Percentiles rank a stretch among this genome's conserved stretches.
Conservation (phyloP, 129 eudicot species). For the Mikania micrantha region DNA sequence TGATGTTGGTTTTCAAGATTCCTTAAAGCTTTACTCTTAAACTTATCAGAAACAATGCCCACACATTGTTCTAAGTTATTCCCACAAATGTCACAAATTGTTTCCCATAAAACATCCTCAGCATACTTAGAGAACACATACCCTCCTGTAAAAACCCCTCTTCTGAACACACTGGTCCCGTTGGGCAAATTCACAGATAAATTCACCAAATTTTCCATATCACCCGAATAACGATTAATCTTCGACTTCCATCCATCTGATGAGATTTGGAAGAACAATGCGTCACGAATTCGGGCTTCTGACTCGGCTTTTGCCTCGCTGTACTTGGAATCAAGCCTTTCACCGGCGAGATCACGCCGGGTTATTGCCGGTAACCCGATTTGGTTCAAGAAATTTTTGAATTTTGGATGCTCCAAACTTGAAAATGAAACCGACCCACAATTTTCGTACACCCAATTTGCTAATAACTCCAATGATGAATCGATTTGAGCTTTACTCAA, state of each 20-base stretch:
- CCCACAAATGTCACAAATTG: slow-evolving; percentile 67
- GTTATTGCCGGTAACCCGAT: slow-evolving; percentile 68
- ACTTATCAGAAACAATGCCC: slow-evolving; percentile 89
- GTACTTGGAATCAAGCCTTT: slow-evolving; percentile 64
- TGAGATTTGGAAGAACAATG: slow-evolving; percentile 79
- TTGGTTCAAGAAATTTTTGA: slow-evolving; percentile 63
- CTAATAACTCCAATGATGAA: slow-evolving; percentile 54
- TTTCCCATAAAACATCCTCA: slow-evolving; percentile 80
- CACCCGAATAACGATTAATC: slow-evolving; percentile 29
- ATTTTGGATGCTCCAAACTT: slow-evolving; percentile 79
- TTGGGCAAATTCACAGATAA: slow-evolving; percentile 80
- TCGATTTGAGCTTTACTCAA: slow-evolving; percentile 68
- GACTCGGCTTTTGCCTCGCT: slow-evolving; percentile 58
- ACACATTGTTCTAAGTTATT: slow-evolving; percentile 63
- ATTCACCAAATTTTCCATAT: slow-evolving; percentile 61
- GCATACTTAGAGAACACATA: slow-evolving; percentile 75
- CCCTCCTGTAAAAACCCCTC: slow-evolving; percentile 70
- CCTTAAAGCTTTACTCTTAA: slow-evolving; percentile 74
- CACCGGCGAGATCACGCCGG: slow-evolving; percentile 51
- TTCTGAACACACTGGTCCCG: slow-evolving; percentile 76
- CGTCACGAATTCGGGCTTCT: slow-evolving; percentile 74
- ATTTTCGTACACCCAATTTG: slow-evolving; percentile 86
- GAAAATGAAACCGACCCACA: slow-evolving; percentile 82
- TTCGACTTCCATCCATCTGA: slow-evolving; percentile 75
- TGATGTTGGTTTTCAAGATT: slow-evolving; percentile 77